These are phyloP conservation scores for Pythium aristosporum DNA, from an alignment of 352 stramenopile genomes.

Conservation along the genomic window DNA sequence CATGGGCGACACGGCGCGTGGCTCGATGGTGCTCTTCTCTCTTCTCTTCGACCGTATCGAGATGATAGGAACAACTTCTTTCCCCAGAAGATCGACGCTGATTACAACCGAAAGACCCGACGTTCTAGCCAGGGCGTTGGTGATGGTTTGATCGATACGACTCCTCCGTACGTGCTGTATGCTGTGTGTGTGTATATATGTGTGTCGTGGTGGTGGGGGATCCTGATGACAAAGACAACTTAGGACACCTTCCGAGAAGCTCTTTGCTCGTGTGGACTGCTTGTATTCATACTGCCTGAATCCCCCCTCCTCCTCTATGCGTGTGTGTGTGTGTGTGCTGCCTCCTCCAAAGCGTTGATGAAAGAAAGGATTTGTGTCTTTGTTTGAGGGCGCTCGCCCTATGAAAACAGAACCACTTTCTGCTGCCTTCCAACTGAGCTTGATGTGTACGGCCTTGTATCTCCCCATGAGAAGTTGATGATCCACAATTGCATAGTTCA, in stretches of 20 bases:
- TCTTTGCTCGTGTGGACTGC: constrained; percentile 71
- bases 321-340: constrained; percentile 9
- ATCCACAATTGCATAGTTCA: constrained; percentile 81
- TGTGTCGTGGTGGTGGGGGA: constrained; percentile 30
- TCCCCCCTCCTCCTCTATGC: constrained; percentile 24
- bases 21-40: too few relatives aligned
- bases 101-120: constrained; percentile 69
- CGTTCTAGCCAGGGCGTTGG: constrained; percentile 63
- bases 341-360: constrained; percentile 48
- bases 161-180: constrained; percentile 22
- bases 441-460: constrained; percentile 24
- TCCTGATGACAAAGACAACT: constrained; percentile 69
- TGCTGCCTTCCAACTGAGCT: constrained; percentile 87
- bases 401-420: constrained; percentile 83
- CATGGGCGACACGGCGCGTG: neutral
- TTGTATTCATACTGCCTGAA: constrained; percentile 87
- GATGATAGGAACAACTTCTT: constrained; percentile 85
- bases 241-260: constrained; percentile 85
- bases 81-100: constrained; percentile 79
- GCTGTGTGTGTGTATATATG: constrained; percentile 20
- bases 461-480: constrained; percentile 54
- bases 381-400: constrained; percentile 44
- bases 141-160: constrained; percentile 67
- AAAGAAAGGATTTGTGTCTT: constrained; percentile 77
- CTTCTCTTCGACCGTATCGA: constrained; percentile 31